Conservation (phyloP, 331 rosid genomes). For the Saraca asoca region DNA sequence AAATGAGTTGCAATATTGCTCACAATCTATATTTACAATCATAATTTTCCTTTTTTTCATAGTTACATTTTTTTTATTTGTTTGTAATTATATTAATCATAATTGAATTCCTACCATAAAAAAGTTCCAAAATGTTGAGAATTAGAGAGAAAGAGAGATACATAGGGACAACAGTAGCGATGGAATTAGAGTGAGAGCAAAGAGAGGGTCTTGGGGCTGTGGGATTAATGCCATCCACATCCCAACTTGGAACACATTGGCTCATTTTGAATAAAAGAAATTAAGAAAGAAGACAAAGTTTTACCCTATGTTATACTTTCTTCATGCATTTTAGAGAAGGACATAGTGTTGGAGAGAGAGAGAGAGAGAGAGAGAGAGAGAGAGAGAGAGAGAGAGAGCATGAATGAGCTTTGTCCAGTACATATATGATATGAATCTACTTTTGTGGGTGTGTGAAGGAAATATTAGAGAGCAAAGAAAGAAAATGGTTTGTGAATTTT, state of each 20-base stretch:
- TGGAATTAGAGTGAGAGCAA: conserved; percentile 53
- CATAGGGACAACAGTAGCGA: conserved; percentile 56
- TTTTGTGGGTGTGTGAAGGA: neutral
- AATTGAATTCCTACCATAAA: no score
- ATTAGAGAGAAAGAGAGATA: conserved; percentile 19
- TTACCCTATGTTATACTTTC: neutral
- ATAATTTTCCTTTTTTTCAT: no score
- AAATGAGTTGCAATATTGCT: no score
- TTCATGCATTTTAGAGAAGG: conserved; percentile 5
- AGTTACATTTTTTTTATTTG: no score
- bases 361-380: neutral
- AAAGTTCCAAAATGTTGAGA: neutral
- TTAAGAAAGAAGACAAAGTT: neutral
- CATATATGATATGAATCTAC: neutral
- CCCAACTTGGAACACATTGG: conserved; percentile 85
- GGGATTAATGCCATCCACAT: conserved; percentile 44
- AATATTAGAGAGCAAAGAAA: conserved; percentile 6
- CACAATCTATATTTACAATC: no score
- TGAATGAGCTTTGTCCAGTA: neutral
- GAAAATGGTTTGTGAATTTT: conserved; percentile 40
- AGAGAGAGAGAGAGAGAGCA: no score
- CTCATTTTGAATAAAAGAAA: conserved; percentile 48
- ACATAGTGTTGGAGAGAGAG: no score
- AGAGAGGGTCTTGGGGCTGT: conserved; percentile 40
- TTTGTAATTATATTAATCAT: no score